Evolutionary conservation across 192 early-diverging fungal genomes (phyloP), one percentile per base, ranked within the genome.

Genomic region (Dissophora globulifera): DNA sequence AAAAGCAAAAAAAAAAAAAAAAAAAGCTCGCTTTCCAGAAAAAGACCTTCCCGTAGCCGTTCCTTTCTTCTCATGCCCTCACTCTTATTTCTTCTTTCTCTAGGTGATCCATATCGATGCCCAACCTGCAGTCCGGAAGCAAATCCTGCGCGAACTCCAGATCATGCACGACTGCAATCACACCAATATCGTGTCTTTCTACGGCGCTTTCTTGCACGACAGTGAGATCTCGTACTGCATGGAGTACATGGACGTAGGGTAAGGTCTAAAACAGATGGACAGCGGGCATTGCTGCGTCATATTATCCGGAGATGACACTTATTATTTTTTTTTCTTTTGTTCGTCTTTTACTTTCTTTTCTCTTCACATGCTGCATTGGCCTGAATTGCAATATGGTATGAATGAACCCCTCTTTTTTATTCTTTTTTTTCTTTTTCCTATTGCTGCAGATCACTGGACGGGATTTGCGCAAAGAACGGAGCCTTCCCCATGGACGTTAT

Each of bases 191-290:
- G 95, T 99, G 30, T 91, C 92, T 31, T 99, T 95, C 74, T 99
- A 96, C 69, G 98, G 98, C 33, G 95, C 98, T 15, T 99, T 94
- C 67, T 83, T 91, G 60, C 89, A 86, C 58, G 93, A 93, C 29
- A 90, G 88, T 35, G 92, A 92, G 72, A 90, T 99, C 59, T 93
- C 90, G 22, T 93, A 98, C 66, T 98, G 96, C 81, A 93, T 99
- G 93, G 98, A 98, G 84, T 98, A 90, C 78, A 97, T 98, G 95
- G 93, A 96, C 75, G 84, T 93, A 27, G 90, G 94, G 82, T 89
- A 85, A 74, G 57, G n/a, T n/a, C n/a, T n/a, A n/a, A n/a, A n/a
- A n/a, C n/a, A n/a, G n/a, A n/a, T n/a, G n/a, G n/a, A 15, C 49
- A 20, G 22, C 10, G 5, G 9, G 49, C n/a, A n/a, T n/a, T n/a